Evolutionary conservation across 2,329 filamentous ascomycete species (phyloP).

Genomic region (Xylariaceae sp.): DNA sequence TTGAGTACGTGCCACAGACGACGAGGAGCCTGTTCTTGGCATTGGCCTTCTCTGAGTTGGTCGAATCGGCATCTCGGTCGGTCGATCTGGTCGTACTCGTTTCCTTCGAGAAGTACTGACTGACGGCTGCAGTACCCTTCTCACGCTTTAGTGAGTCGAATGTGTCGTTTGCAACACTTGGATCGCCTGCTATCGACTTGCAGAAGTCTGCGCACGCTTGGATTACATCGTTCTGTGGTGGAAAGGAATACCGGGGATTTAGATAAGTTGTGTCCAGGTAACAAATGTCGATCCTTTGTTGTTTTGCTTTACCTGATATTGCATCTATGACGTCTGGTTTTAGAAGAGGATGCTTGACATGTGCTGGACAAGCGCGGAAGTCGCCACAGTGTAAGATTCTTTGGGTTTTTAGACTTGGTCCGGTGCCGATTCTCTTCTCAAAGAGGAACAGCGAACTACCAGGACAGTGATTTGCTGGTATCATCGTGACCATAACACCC

Average conservation of each 20-base stretch:
- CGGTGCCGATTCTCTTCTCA: constrained; percentile 67
- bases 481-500: constrained; percentile 87
- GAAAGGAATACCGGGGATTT: constrained; percentile 92
- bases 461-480: constrained; percentile 93
- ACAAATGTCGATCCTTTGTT: constrained; percentile 90
- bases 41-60: constrained; percentile 24
- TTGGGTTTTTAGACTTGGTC: constrained; percentile 58
- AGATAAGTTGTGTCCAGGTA: constrained; percentile 98
- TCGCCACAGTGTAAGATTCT: constrained; percentile 93
- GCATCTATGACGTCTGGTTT: constrained; percentile 69
- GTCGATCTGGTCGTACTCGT: constrained; percentile 21
- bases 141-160: constrained; percentile 44
- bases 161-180: constrained; percentile 43
- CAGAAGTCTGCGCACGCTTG: constrained; percentile 84
- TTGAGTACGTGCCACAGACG: constrained; percentile 94
- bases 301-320: constrained; percentile 64
- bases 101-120: constrained; percentile 48
- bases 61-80: constrained; percentile 24
- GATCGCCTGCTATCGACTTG: constrained; percentile 67
- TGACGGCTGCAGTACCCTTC: constrained; percentile 43
- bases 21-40: constrained; percentile 71
- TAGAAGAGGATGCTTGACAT: constrained; percentile 77
- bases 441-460: constrained; percentile 93
- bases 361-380: constrained; percentile 83
- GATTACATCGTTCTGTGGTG: constrained; percentile 83